Evolutionary conservation across 805 yeast genomes (phyloP), one percentile per base, ranked within the genome.

Genomic region (Candida ortonii): DNA sequence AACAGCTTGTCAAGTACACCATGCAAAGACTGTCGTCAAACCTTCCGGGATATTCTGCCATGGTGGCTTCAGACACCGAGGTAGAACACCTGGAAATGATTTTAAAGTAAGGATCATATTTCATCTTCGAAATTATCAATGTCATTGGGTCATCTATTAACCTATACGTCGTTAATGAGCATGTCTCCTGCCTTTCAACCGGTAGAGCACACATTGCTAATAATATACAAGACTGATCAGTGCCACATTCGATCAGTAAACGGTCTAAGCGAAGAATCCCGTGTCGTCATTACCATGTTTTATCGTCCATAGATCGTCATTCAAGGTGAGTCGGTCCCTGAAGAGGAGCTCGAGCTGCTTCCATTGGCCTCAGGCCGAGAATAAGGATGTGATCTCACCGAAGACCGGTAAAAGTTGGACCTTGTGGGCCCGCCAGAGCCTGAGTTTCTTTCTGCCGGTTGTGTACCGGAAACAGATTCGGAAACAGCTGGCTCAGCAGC

Each of bases 1-100:
- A 68, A 36, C 59, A 55, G 5, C 71, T 59, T 42, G 55, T 82
- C 22, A 56, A 57, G 30, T 49, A 47, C 11, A 49, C 50, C 19
- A 44, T 71, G 22, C 36, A 43, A 9, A 47, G 37, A 11, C 37
- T 70, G 28, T 53, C 59, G 32, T 36, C 41, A 7, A 40, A 44
- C 4, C 39, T 66, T n/a, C 39, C 35, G 6, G 64, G 62, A 10
- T 71, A 67, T 47, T 53, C 53, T 7, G 52, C 53, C 13, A 42
- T 72, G 31, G 46, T 69, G 36, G 34, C 34, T 6, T 33, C 60
- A 7, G 52, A 65, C 21, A 61, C 58, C 39, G 32, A 31, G 9
- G 55, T 58, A 20, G 66, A 60, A 22, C 61, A 57, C 33, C 49
- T 67, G 38, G 49, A 52, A 20, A 39, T 52, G 38, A 44, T 47